Conservation (phyloP, 169 alveolate species). For the Plasmodium adleri region DNA sequence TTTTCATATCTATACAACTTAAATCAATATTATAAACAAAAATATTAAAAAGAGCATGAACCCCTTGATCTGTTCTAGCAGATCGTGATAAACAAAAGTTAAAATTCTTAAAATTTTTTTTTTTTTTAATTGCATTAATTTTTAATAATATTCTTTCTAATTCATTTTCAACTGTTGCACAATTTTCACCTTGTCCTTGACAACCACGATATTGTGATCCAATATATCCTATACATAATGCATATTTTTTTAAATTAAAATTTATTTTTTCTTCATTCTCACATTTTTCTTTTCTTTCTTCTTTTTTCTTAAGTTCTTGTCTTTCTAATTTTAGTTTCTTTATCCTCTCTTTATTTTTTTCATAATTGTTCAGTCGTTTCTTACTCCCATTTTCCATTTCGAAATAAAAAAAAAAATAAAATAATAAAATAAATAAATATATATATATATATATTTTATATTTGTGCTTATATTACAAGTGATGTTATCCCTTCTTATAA, state of each 20-base stretch:
- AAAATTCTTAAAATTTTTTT: slow-evolving; percentile 41
- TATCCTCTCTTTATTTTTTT: slow-evolving; percentile 28
- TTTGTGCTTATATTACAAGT: not conserved
- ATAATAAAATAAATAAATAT: not conserved
- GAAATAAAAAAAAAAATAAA: not conserved
- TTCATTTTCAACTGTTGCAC: slow-evolving; percentile 84
- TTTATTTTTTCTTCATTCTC: not conserved
- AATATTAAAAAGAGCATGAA: slow-evolving; percentile 87
- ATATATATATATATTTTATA: not conserved
- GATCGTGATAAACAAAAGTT: slow-evolving; percentile 82
- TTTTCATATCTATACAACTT: not conserved
- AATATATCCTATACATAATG: slow-evolving; percentile 82
- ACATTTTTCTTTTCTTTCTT: slow-evolving; percentile 3
- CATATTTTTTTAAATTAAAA: slow-evolving; percentile 73
- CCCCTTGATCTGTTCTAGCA: slow-evolving; percentile 93
- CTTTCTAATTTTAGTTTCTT: slow-evolving; percentile 27
- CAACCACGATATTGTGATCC: slow-evolving; percentile 89
- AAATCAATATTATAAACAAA: slow-evolving; percentile 82
- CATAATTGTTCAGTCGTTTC: slow-evolving; percentile 15
- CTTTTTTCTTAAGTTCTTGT: slow-evolving; percentile 2
- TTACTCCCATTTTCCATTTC: not conserved
- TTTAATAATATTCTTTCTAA: slow-evolving; percentile 80
- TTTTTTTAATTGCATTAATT: slow-evolving; percentile 83
- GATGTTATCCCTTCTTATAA: not conserved
- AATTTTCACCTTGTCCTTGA: slow-evolving; percentile 85